A percentile compares a stretch with the other conserved stretches of the same genome.
These are phyloP conservation scores for Tanozyma kutaoensis DNA, from an alignment of 805 yeast genomes.

Conservation along the genomic window DNA sequence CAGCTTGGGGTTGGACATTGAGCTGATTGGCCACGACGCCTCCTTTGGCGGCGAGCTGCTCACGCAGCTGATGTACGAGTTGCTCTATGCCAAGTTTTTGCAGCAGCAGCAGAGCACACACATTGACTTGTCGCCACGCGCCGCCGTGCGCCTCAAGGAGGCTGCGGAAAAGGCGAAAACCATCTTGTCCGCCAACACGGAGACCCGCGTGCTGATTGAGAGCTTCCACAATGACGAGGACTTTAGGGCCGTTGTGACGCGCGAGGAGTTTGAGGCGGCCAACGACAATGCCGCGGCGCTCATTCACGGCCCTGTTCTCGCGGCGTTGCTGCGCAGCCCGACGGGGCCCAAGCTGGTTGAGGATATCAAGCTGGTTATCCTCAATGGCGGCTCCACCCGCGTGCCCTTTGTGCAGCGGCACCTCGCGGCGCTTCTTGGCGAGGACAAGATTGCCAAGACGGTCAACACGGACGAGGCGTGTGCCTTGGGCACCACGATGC, in stretches of 20 bases:
- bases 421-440: slow-evolving; percentile 32
- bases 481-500: slow-evolving; percentile 77
- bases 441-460: slow-evolving; percentile 54
- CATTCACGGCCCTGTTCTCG: slow-evolving; percentile 39
- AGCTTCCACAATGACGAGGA: slow-evolving; percentile 63
- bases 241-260: slow-evolving; percentile 49
- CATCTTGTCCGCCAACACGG: slow-evolving; percentile 78
- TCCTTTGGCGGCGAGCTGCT: slow-evolving; percentile 64
- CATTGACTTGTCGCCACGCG: slow-evolving; percentile 35
- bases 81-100: slow-evolving; percentile 49
- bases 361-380: slow-evolving; percentile 51
- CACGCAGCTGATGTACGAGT: slow-evolving; percentile 49
- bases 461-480: slow-evolving; percentile 95
- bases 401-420: slow-evolving; percentile 75
- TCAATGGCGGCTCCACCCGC: slow-evolving; percentile 86
- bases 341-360: slow-evolving; percentile 8
- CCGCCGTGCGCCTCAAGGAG: slow-evolving; percentile 58
- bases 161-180: slow-evolving; percentile 84
- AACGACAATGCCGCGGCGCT: slow-evolving; percentile 30
- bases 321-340: slow-evolving; percentile 29
- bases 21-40: slow-evolving; percentile 60
- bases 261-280: slow-evolving; percentile 68
- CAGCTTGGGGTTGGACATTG: slow-evolving; percentile 40
- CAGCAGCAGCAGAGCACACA: slow-evolving; percentile 14
- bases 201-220: slow-evolving; percentile 68